Base-by-base conservation (phyloP, 176 grass and related monocot genomes). In the Oryza meridionalis region DNA sequence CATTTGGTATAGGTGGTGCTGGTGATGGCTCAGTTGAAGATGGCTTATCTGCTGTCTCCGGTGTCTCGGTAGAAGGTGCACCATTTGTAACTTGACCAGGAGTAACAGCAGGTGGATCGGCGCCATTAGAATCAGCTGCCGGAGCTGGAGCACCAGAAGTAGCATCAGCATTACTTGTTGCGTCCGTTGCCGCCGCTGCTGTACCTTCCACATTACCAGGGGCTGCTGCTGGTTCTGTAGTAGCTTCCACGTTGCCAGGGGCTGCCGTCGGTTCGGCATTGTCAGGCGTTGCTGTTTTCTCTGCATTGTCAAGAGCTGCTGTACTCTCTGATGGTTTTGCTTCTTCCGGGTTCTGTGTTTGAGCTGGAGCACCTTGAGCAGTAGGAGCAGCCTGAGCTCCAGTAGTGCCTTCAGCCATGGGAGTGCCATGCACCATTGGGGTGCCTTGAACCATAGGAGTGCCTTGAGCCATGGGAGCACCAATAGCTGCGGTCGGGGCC, bases 321-420 rank as follows among this genome's bases (percentile, higher is more conserved):
- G 22, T 75, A n/a, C 79, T 49, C 38, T 88, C 86, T 29, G 78
- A 84, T 43, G 85, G 72, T 43, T 92, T 83, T 87, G 50, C 63
- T 65, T 90, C 75, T 31, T 77, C 53, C 0, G 62, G 58, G 46
- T 66, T 80, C 7, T 89, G 76, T 69, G 69, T 37, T 35, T 53
- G 35, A 70, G 88, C 75, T 79, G 82, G 37, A 69, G 70, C 37
- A 21, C 24, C 74, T 78, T 90, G 73, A 77, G 46, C 32, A 55
- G 22, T 65, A 1, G 32, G 74, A 38, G 69, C 43, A 27, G 51
- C 73, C 72, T 88, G 67, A 46, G 14, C 78, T 16, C 24, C 25
- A 43, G 70, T 45, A 67, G 50, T 45, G 3, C 65, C 67, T 58
- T 82, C 83, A 31, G n/a, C 55, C 59, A 72, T 24, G 5, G 77